Percentiles rank a stretch among this genome's conserved stretches.
Conservation (phyloP, 345 rosid genomes). For the Euphorbia lathyris region DNA sequence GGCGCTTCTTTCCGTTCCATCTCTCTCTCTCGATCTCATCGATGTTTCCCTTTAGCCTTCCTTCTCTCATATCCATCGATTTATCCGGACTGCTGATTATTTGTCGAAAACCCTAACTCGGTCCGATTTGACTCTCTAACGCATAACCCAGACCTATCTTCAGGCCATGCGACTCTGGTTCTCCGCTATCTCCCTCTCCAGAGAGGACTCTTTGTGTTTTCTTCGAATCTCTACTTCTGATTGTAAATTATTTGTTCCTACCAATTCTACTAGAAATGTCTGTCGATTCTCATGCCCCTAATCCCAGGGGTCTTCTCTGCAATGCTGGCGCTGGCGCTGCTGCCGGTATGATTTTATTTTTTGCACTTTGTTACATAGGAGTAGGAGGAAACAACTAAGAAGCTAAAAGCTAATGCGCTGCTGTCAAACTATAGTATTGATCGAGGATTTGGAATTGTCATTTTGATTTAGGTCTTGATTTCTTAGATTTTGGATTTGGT, state of each 20-base stretch:
- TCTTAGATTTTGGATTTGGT: constrained; percentile 2
- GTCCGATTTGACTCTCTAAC: constrained; percentile 14
- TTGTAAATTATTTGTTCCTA: constrained; percentile 10
- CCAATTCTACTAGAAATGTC: constrained; percentile 41
- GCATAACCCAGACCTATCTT: constrained; percentile 15
- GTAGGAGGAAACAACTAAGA: background rate
- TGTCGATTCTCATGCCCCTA: constrained; percentile 50
- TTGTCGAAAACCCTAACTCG: constrained; percentile 12
- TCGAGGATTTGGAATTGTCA: background rate
- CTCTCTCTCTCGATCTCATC: constrained; percentile 29
- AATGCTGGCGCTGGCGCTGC: constrained; percentile 93
- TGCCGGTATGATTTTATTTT: constrained; percentile 44
- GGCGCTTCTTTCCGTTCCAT: too few relatives aligned
- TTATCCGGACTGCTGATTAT: background rate
- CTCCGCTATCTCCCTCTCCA: constrained; percentile 55
- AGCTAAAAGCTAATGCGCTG: too few relatives aligned
- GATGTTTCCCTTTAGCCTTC: background rate
- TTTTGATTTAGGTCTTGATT: background rate
- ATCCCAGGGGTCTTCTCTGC: constrained; percentile 57
- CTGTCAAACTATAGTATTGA: background rate
- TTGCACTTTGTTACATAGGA: background rate
- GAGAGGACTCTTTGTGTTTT: constrained; percentile 50
- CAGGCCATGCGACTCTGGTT: constrained; percentile 85
- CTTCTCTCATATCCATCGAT: background rate
- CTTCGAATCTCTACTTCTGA: constrained; percentile 12